Evolutionary conservation across 352 stramenopile genomes (phyloP), one percentile per base, ranked within the genome.

Genomic region (Phytophthora fragariae): DNA sequence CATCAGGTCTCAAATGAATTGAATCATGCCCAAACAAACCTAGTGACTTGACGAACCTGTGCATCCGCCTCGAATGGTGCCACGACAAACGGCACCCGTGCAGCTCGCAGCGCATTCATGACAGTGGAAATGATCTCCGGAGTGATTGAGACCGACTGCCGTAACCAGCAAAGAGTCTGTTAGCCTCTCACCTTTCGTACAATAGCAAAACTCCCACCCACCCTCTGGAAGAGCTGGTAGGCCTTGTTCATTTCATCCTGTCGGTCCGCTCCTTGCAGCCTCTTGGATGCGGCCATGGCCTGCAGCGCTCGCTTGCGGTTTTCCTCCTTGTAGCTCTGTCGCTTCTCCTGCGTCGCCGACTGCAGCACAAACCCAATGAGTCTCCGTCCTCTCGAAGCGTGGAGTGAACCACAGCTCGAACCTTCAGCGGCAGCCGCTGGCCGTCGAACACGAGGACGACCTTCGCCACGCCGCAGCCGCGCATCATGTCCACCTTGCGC

Each of bases 361-460:
- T 93, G 53, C 8, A 69, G 19, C 14, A 72, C 6, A 29, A 15
- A 12, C 7, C 1, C 5, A 53, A 35, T 69, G 11, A 62, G 31
- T 46, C 24, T 56, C 10, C 41, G 17, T 46, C 7, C n/a, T 33
- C 37, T 44, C 5, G 8, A 41, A 11, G 15, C 37, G 33, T 12
- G 5, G 5, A 52, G n/a, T 17, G 4, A 21, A 5, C 3, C 15
- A 44, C 2, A 24, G 11, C 15, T 21, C 21, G 35, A 37, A 92
- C 86, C 74, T 94, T 94, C 12, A 93, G 79, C 6, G 88, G 88
- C 35, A 94, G 66, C 21, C 85, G 79, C 63, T 94, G 83, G 41
- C 88, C 88, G 31, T 94, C 88, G 72, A 94, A 94, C 33, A 94
- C 88, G 29, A 93, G 78, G 17, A 92, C 79, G 41, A 91, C 75